Conservation (phyloP, 1,284 basidiomycete genomes). For the Cerrena zonata region DNA sequence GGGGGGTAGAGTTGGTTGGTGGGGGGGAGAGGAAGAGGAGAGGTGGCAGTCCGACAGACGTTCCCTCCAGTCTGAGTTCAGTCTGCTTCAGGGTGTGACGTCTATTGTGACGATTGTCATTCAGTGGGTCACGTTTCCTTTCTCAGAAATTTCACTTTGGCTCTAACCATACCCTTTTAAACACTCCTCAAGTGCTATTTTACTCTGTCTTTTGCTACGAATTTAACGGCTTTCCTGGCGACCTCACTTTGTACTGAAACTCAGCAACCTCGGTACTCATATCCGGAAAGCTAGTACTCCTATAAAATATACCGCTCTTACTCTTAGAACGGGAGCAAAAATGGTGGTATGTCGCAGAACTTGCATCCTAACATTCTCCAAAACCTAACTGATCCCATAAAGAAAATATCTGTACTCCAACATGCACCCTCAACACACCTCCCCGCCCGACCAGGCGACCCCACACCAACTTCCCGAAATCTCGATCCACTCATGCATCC, state of each 20-base stretch:
- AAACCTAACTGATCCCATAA: not conserved
- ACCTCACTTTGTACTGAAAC: too few relatives aligned
- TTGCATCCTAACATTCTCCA: not conserved
- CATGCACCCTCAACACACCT: slow-evolving; percentile 76
- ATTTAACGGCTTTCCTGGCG: too few relatives aligned
- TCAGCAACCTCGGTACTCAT: too few relatives aligned
- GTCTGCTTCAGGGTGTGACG: not conserved
- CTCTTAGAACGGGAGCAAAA: too few relatives aligned
- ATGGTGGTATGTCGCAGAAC: slow-evolving; percentile 21
- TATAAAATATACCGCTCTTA: too few relatives aligned
- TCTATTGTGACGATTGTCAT: not conserved
- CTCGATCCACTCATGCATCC: slow-evolving; percentile 92
- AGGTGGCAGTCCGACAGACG: not conserved
- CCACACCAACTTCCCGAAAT: slow-evolving; percentile 85
- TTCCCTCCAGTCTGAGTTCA: not conserved
- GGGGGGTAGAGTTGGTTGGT: not conserved
- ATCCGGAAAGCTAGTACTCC: too few relatives aligned
- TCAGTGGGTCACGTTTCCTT: not conserved
- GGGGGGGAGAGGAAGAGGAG: not conserved
- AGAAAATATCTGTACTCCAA: slow-evolving; percentile 88
- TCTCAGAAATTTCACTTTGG: not conserved
- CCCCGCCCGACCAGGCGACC: slow-evolving; percentile 68
- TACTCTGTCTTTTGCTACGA: not conserved
- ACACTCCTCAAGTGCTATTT: not conserved
- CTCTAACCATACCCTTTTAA: too few relatives aligned